Conservation (phyloP, 2,329 filamentous ascomycete species). For the Fusarium phyllophilum region DNA sequence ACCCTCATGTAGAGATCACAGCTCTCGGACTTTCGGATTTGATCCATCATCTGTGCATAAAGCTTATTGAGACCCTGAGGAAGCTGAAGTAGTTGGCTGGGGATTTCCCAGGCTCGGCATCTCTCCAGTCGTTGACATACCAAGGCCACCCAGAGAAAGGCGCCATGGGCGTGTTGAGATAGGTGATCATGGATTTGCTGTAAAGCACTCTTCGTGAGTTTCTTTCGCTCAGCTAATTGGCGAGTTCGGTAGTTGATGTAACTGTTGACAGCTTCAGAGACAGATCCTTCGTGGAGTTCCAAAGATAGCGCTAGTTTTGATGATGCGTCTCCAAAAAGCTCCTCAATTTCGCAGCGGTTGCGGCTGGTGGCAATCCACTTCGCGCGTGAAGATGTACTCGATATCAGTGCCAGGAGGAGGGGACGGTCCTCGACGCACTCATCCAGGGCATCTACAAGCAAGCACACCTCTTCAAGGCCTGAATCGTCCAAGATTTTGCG, state of each 20-base stretch:
- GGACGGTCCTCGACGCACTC: slow-evolving; percentile 49
- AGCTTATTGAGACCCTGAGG: fast-evolving
- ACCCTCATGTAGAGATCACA: fast-evolving
- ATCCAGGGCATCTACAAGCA: slow-evolving; percentile 58
- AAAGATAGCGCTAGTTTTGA: slow-evolving; percentile 46
- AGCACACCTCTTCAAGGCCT: fast-evolving
- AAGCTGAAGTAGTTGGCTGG: fast-evolving
- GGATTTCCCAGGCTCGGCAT: neutral
- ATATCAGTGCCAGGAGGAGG: slow-evolving; percentile 46
- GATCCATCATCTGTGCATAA: neutral
- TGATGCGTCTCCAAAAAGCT: slow-evolving; percentile 24
- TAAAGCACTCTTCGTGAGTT: fast-evolving
- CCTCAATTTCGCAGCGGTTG: slow-evolving; percentile 49
- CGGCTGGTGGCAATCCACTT: slow-evolving; percentile 60
- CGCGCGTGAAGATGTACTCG: slow-evolving; percentile 3
- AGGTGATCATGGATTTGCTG: neutral
- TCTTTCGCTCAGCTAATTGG: fast-evolving
- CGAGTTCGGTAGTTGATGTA: slow-evolving; percentile 52
- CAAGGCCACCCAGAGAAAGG: slow-evolving; percentile 44
- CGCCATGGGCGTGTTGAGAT: slow-evolving; percentile 34
- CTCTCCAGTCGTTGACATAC: neutral
- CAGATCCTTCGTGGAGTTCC: slow-evolving; percentile 49
- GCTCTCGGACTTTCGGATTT: fast-evolving
- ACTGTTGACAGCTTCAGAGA: slow-evolving; percentile 49
- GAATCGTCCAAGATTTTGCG: fast-evolving